Evolutionary conservation across 768 basidiomycete species (phyloP).

Genomic region (Vararia minispora): DNA sequence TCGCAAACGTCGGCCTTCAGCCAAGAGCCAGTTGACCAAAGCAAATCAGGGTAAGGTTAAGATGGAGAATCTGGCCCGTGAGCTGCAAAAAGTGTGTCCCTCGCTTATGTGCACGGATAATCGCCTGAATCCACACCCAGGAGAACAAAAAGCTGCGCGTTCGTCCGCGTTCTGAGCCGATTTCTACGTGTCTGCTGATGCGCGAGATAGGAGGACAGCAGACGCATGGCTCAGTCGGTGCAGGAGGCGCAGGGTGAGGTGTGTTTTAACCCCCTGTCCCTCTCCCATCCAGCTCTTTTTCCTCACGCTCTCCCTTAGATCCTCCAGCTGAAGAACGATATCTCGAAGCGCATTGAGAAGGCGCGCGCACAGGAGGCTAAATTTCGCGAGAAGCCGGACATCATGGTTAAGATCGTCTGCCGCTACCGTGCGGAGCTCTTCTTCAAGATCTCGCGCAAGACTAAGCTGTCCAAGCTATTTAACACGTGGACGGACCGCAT

Average conservation of each 20-base stretch:
- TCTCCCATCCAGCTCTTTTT: not conserved
- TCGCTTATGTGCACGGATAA: not conserved
- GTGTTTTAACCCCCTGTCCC: constrained; percentile 7
- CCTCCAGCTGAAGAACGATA: constrained; percentile 70
- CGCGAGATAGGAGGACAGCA: constrained; percentile 64
- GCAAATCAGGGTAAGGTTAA: constrained; percentile 82
- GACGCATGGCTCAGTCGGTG: constrained; percentile 67
- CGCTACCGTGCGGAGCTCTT: constrained; percentile 84
- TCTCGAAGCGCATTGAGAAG: constrained; percentile 70
- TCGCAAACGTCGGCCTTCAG: constrained; percentile 21
- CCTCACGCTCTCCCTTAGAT: constrained; percentile 33
- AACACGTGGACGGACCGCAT: constrained; percentile 85
- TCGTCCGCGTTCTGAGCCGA: constrained; percentile 28
- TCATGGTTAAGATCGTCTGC: constrained; percentile 81
- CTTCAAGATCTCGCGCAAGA: constrained; percentile 90
- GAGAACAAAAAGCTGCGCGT: constrained; percentile 86
- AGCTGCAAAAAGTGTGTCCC: constrained; percentile 67
- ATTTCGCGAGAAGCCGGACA: constrained; percentile 80
- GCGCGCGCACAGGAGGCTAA: constrained; percentile 71
- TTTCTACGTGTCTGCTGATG: constrained; percentile 29
- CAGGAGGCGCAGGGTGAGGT: constrained; percentile 84
- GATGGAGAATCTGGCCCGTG: constrained; percentile 84
- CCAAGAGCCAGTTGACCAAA: constrained; percentile 78
- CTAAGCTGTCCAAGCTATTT: constrained; percentile 73
- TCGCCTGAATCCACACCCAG: constrained; percentile 27